Conservation (phyloP, 495 filamentous ascomycete genomes). For the Collariella sp. region DNA sequence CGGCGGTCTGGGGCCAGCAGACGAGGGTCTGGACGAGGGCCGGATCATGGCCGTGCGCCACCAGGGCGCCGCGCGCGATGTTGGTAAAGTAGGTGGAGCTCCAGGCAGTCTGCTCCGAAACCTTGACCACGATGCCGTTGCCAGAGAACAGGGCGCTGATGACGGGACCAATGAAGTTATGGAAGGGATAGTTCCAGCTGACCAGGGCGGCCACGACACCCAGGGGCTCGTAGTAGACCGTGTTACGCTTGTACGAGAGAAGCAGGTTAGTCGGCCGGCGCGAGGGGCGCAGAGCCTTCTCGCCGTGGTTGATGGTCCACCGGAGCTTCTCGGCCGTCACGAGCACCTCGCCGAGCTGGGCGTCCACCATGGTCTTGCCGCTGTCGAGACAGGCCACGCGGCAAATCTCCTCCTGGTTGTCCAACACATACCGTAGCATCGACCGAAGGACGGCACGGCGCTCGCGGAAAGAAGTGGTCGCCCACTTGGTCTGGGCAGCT, state of each 20-base stretch:
- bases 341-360: conserved; percentile 85
- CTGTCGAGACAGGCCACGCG: conserved; percentile 84
- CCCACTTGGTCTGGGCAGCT: conserved; percentile 73
- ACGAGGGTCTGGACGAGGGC: conserved; percentile 74
- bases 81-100: conserved; percentile 69
- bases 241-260: conserved; percentile 93
- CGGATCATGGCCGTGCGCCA: conserved; percentile 74
- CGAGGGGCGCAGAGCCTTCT: conserved; percentile 65
- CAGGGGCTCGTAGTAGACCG: conserved; percentile 82
- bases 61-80: conserved; percentile 68
- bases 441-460: conserved; percentile 73
- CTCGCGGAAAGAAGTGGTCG: conserved; percentile 65
- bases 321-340: conserved; percentile 88
- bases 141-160: conserved; percentile 90
- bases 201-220: conserved; percentile 88
- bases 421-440: conserved; percentile 72
- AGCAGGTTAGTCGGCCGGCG: conserved; percentile 73
- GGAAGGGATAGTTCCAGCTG: conserved; percentile 95
- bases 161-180: conserved; percentile 87
- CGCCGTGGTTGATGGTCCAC: conserved; percentile 90
- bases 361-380: conserved; percentile 95
- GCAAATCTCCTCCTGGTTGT: conserved; percentile 84
- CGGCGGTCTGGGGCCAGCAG: conserved; percentile 78
- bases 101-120: conserved; percentile 91
- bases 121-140: conserved; percentile 85